These are phyloP conservation scores for Umbelopsis vinacea DNA, from an alignment of 192 early-diverging fungal species.

Conservation along the genomic window DNA sequence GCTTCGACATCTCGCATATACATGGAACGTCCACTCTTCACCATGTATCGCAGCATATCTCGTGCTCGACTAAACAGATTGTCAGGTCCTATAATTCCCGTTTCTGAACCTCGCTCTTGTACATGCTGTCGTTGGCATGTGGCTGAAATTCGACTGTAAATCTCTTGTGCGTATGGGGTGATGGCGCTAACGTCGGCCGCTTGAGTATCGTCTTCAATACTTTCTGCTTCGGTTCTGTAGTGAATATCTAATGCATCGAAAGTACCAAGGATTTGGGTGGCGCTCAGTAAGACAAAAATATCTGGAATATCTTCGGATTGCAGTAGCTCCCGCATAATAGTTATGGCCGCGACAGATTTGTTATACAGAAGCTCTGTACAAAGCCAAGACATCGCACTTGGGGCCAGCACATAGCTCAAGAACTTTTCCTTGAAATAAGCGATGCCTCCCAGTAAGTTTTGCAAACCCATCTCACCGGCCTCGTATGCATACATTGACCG, in stretches of 20 bases:
- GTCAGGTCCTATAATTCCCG: background rate
- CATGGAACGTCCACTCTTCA: conserved; percentile 43
- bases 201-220: background rate
- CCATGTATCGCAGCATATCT: conserved; percentile 42
- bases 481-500: conserved; percentile 29
- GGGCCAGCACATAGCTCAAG: conserved; percentile 33
- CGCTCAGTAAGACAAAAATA: conserved; percentile 16
- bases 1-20: conserved; percentile 44
- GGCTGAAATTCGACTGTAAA: background rate
- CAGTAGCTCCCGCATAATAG: conserved; percentile 3
- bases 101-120: background rate
- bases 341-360: conserved; percentile 12
- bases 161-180: background rate
- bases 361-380: conserved; percentile 35
- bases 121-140: conserved; percentile 5
- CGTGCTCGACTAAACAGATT: conserved; percentile 33
- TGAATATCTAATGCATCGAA: conserved; percentile 18
- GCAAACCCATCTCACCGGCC: conserved; percentile 24
- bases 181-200: background rate
- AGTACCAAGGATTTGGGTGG: conserved; percentile 11
- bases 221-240: background rate
- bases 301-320: conserved; percentile 12
- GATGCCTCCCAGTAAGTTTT: conserved; percentile 29
- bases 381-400: conserved; percentile 25
- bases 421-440: conserved; percentile 37